A percentile compares a stretch with the other conserved stretches of the same genome.
phyloP scores from a whole-genome alignment of 306 rosid genomes.

The Cicer chorassanicum region DNA sequence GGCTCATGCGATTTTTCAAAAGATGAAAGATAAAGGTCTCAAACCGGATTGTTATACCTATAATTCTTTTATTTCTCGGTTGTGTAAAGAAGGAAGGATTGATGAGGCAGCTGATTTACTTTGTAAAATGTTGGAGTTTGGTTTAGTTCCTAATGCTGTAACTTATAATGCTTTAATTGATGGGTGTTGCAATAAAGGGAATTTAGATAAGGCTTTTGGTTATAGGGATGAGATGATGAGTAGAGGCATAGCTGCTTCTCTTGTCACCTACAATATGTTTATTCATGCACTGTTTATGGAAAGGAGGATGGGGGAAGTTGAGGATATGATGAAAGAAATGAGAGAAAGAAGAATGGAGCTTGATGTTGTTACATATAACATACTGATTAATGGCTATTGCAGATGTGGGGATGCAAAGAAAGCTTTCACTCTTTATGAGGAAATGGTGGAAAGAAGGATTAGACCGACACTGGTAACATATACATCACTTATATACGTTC shows the following conservation, averaged over 20 bases:
- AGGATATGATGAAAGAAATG: conserved; percentile 66
- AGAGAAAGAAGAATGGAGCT: conserved; percentile 61
- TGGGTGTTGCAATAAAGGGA: conserved; percentile 75
- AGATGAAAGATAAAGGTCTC: conserved; percentile 65
- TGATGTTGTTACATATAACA: conserved; percentile 78
- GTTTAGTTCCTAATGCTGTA: conserved; percentile 67
- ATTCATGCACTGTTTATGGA: conserved; percentile 85
- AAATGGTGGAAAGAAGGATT: conserved; percentile 63
- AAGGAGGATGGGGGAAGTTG: conserved; percentile 63
- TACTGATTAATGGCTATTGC: conserved; percentile 77
- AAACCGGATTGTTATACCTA: conserved; percentile 72
- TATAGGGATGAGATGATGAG: conserved; percentile 71
- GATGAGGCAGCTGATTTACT: conserved; percentile 69
- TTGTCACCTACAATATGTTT: conserved; percentile 74
- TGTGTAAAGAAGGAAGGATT: conserved; percentile 71
- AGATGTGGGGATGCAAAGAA: conserved; percentile 70
- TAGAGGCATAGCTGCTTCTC: conserved; percentile 63
- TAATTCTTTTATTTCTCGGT: conserved; percentile 62
- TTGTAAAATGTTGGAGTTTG: conserved; percentile 56
- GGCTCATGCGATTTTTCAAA: conserved; percentile 54
- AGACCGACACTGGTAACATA: conserved; percentile 69
- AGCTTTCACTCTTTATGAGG: conserved; percentile 68
- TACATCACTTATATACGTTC: conserved; percentile 74
- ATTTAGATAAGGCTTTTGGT: conserved; percentile 69
- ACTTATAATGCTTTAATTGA: conserved; percentile 79